Conservation (phyloP, 2,329 filamentous ascomycete genomes). For the Colletotrichum horii region DNA sequence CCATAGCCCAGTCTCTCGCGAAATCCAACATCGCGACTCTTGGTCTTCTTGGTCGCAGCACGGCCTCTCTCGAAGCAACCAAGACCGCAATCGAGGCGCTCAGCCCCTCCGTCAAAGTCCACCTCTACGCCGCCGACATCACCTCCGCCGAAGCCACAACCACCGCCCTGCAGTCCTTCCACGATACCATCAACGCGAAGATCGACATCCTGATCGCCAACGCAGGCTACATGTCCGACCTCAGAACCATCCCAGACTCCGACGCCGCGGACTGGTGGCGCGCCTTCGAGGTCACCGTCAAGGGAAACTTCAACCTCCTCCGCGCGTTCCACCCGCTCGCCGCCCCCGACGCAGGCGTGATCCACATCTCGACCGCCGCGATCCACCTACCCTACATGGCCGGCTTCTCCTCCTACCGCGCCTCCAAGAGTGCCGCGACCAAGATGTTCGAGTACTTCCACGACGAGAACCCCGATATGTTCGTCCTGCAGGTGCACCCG, state of each 20-base stretch:
- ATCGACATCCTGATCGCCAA: conserved; percentile 33
- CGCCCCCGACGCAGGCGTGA: conserved; percentile 22
- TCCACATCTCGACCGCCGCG: conserved; percentile 27
- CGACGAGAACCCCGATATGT: conserved; percentile 41
- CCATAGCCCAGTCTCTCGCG: conserved; percentile 47
- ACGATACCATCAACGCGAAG: background rate
- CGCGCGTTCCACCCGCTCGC: conserved; percentile 49
- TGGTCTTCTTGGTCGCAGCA: conserved; percentile 45
- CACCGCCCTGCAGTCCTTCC: conserved; percentile 3
- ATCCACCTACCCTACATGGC: conserved; percentile 27
- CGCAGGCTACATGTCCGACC: conserved; percentile 27
- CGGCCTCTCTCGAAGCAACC: conserved; percentile 27
- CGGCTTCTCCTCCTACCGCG: conserved; percentile 41
- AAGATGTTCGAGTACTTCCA: conserved; percentile 47
- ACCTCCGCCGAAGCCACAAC: conserved; percentile 13
- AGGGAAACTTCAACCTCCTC: conserved; percentile 49
- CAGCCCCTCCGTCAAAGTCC: conserved; percentile 23
- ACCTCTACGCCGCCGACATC: conserved; percentile 21
- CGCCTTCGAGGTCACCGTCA: conserved; percentile 51
- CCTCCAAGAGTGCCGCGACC: conserved; percentile 44
- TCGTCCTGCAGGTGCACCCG: conserved; percentile 48
- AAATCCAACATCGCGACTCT: conserved; percentile 49
- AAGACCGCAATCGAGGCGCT: conserved; percentile 21
- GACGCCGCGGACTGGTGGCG: conserved; percentile 28
- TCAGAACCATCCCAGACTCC: conserved; percentile 19